Conservation (phyloP, 2,329 filamentous ascomycete genomes). For the Fusarium pseudoanthophilum region DNA sequence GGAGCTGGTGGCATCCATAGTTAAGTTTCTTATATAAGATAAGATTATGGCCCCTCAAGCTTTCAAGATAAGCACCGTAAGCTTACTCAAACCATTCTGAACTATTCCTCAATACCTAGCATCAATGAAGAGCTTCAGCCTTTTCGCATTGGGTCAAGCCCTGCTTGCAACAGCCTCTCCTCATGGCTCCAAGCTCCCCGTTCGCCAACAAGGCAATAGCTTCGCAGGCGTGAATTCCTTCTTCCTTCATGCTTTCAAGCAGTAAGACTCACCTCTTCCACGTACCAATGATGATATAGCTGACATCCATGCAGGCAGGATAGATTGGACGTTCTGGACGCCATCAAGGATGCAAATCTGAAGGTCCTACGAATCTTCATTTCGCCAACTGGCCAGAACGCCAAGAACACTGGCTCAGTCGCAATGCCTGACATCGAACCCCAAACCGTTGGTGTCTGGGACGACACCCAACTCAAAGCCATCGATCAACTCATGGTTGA, state of each 20-base stretch:
- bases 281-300: rapidly evolving
- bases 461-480: neutral
- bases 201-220: neutral
- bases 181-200: neutral
- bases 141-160: neutral
- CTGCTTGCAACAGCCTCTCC: neutral
- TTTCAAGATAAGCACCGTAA: neutral
- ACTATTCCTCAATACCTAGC: rapidly evolving
- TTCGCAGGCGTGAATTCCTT: neutral
- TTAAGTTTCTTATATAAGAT: neutral
- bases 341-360: neutral
- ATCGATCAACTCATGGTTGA: neutral
- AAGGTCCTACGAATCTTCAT: neutral
- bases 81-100: rapidly evolving
- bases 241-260: neutral
- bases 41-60: rapidly evolving
- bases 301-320: neutral
- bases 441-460: neutral
- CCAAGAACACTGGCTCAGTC: neutral
- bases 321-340: neutral
- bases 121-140: neutral
- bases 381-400: neutral
- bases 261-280: rapidly evolving
- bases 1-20: rapidly evolving
- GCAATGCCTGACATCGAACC: neutral